A percentile compares a stretch with the other conserved stretches of the same genome.
Evolutionary conservation across 495 filamentous ascomycete genomes (phyloP).

Genomic region (Xylaria intraflava): DNA sequence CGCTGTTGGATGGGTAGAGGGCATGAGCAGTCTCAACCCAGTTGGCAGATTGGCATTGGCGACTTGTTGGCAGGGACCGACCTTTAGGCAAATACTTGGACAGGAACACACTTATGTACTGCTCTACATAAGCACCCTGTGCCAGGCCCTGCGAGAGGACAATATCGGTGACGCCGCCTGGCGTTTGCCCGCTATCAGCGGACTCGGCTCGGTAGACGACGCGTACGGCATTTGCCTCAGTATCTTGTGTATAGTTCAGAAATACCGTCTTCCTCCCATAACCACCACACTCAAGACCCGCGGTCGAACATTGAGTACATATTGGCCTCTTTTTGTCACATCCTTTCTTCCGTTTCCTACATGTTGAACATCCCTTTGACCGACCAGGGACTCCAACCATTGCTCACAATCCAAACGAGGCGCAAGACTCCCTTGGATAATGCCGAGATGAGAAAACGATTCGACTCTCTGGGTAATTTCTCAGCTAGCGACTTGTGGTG

Average conservation of each 20-base stretch:
- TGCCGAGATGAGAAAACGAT: no score
- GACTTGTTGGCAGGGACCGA: neutral
- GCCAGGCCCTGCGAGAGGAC: neutral
- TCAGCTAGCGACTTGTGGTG: no score
- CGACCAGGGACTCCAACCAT: slow-evolving; percentile 18
- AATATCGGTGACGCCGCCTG: neutral
- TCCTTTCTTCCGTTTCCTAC: slow-evolving; percentile 14
- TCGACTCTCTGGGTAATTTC: no score
- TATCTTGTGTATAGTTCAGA: slow-evolving; percentile 7
- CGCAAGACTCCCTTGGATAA: neutral
- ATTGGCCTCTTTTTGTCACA: slow-evolving; percentile 1
- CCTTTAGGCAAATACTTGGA: slow-evolving; percentile 1
- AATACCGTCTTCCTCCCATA: slow-evolving; percentile 11
- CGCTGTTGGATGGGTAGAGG: slow-evolving; percentile 1
- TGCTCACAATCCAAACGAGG: neutral
- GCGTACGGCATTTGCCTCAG: neutral
- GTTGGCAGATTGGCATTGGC: neutral
- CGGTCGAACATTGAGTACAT: slow-evolving; percentile 8
- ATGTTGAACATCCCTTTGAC: slow-evolving; percentile 15
- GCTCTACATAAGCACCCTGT: slow-evolving; percentile 8
- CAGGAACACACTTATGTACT: slow-evolving; percentile 8
- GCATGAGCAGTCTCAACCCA: slow-evolving; percentile 8
- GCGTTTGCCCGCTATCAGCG: neutral
- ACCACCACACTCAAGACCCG: slow-evolving; percentile 9
- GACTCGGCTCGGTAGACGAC: slow-evolving; percentile 6